phyloP scores from a whole-genome alignment of 495 filamentous ascomycete species.

The Daldinia grandis region DNA sequence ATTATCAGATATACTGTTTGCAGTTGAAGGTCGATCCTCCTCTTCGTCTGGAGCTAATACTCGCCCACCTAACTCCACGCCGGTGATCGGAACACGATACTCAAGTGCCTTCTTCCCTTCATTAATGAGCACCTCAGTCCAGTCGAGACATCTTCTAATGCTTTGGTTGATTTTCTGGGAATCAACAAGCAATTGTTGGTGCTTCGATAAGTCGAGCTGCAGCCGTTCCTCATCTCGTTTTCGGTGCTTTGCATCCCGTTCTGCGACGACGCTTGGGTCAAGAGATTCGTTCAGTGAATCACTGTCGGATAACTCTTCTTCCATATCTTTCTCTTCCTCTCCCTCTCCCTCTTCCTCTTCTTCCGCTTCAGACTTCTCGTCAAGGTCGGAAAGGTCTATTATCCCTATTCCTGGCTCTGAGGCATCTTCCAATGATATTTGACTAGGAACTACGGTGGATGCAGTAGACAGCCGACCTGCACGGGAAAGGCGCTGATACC shows the following conservation, averaged over 20 bases:
- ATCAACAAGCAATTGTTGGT: constrained; percentile 86
- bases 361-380: constrained; percentile 54
- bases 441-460: constrained; percentile 37
- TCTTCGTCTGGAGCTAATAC: constrained; percentile 71
- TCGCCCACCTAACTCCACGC: constrained; percentile 82
- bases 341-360: constrained; percentile 37
- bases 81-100: constrained; percentile 76
- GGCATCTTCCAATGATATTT: constrained; percentile 41
- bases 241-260: constrained; percentile 56
- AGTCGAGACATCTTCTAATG: constrained; percentile 83
- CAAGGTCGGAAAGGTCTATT: constrained; percentile 58
- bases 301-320: constrained; percentile 54
- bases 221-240: constrained; percentile 78
- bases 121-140: constrained; percentile 88
- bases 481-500: constrained; percentile 82
- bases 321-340: constrained; percentile 46
- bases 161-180: constrained; percentile 94
- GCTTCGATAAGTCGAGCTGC: constrained; percentile 82
- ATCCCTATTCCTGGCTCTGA: constrained; percentile 42
- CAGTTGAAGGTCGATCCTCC: constrained; percentile 46
- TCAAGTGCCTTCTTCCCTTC: constrained; percentile 87
- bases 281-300: constrained; percentile 57
- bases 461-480: constrained; percentile 71
- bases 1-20: constrained; percentile 33
- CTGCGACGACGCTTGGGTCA: constrained; percentile 55